Evolutionary conservation across 768 basidiomycete species (phyloP).

Genomic region (Lactarius psammicola): DNA sequence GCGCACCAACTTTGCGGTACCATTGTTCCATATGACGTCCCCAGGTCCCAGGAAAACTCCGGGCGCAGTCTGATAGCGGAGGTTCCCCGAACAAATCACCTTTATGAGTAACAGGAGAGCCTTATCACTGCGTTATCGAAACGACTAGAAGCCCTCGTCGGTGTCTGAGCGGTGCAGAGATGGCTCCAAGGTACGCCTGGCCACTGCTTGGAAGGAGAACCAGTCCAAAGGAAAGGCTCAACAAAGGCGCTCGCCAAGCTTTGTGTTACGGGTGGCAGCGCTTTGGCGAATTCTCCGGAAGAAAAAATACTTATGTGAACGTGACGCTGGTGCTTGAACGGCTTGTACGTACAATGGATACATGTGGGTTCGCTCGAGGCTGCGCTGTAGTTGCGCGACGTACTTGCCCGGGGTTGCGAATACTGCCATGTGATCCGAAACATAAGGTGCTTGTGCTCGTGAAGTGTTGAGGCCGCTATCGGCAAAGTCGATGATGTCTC

Average conservation of each 20-base stretch:
- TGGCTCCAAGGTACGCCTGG: background rate
- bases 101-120: background rate
- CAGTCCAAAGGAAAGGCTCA: background rate
- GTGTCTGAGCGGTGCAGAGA: conserved; percentile 3
- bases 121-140: background rate
- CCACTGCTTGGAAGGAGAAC: background rate
- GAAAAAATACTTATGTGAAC: background rate
- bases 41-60: conserved; percentile 5
- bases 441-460: background rate
- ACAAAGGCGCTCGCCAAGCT: background rate
- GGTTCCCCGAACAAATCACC: background rate
- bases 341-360: conserved; percentile 1
- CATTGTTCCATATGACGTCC: conserved; percentile 4
- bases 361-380: background rate
- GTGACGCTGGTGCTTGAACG: background rate
- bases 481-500: background rate
- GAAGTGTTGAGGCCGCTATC: background rate
- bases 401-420: background rate
- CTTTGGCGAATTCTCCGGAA: background rate
- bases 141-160: conserved; percentile 9
- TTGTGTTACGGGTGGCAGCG: background rate
- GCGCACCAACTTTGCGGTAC: background rate
- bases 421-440: background rate
- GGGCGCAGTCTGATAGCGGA: background rate
- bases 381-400: background rate